Conservation (phyloP, 805 yeast species). For the Lipomyces lipofer region DNA sequence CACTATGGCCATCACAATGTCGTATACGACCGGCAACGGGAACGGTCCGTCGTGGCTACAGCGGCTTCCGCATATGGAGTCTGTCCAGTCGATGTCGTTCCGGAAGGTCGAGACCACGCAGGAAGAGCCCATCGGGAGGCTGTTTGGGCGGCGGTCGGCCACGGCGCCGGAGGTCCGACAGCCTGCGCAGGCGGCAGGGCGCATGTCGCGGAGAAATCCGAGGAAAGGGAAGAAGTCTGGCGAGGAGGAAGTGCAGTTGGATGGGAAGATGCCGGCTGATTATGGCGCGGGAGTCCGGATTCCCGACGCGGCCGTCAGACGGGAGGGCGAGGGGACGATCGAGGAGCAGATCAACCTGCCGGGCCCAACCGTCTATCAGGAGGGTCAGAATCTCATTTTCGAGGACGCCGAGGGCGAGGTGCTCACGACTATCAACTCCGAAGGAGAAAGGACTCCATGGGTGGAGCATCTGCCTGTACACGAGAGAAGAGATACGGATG, state of each 20-base stretch:
- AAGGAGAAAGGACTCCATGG: conserved; percentile 22
- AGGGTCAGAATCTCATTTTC: conserved; percentile 67
- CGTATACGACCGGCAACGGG: conserved; percentile 71
- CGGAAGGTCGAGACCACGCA: conserved; percentile 76
- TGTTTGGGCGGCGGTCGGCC: conserved; percentile 17
- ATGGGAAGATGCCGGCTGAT: not conserved
- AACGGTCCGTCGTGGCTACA: conserved; percentile 76
- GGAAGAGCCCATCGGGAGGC: conserved; percentile 15
- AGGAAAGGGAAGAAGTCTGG: conserved; percentile 1
- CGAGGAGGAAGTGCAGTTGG: not conserved
- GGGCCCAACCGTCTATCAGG: conserved; percentile 54
- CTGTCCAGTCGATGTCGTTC: conserved; percentile 75
- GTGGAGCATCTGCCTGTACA: conserved; percentile 1
- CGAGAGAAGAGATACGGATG: not conserved
- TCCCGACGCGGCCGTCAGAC: conserved; percentile 7
- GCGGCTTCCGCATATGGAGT: conserved; percentile 78
- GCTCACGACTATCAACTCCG: conserved; percentile 44
- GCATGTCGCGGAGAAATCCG: conserved; percentile 18
- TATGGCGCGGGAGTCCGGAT: conserved; percentile 17
- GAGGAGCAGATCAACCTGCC: conserved; percentile 25
- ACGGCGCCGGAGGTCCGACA: conserved; percentile 14
- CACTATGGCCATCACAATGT: conserved; percentile 89
- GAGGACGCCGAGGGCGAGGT: conserved; percentile 88
- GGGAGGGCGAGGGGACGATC: conserved; percentile 22
- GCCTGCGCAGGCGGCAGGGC: conserved; percentile 28